These are phyloP conservation scores for Panicum hallii DNA, from an alignment of 202 grass and related monocot genomes.

Conservation along the genomic window DNA sequence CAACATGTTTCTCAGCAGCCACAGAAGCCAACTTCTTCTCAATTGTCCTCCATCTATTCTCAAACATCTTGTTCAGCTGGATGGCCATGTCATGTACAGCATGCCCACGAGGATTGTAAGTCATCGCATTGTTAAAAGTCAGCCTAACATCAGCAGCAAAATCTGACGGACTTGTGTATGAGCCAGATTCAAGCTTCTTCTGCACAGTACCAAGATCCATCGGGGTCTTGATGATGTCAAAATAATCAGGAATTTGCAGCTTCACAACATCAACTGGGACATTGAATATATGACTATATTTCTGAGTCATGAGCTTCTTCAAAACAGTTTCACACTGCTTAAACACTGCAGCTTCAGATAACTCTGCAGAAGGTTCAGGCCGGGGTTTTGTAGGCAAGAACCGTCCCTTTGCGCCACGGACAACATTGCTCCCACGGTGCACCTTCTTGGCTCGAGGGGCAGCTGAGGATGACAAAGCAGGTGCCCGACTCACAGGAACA, in stretches of 20 bases:
- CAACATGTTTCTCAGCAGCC: conserved; percentile 40
- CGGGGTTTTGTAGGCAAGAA: conserved; percentile 54
- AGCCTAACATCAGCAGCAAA: conserved; percentile 93
- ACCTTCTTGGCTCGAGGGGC: conserved; percentile 49
- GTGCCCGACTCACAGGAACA: conserved; percentile 34
- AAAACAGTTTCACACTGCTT: conserved; percentile 84
- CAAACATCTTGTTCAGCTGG: conserved; percentile 83
- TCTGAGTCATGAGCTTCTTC: conserved; percentile 91
- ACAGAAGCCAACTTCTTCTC: conserved; percentile 75
- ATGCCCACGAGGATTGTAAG: conserved; percentile 86
- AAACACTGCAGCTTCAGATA: conserved; percentile 54
- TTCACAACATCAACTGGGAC: conserved; percentile 73
- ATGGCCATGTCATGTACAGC: conserved; percentile 85
- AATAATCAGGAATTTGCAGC: conserved; percentile 95
- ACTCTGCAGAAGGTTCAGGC: conserved; percentile 30
- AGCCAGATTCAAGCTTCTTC: conserved; percentile 63
- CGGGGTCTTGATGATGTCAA: conserved; percentile 78
- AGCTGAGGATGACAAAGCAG: conserved; percentile 59
- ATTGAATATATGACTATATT: conserved; percentile 78
- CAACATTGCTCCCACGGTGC: conserved; percentile 38
- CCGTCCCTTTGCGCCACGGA: conserved; percentile 56
- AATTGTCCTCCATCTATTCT: conserved; percentile 79
- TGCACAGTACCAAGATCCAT: conserved; percentile 93
- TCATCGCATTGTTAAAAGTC: conserved; percentile 86
- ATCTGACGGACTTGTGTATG: conserved; percentile 64